Conservation (phyloP, 805 yeast species). For the Metschnikowia anglica region DNA sequence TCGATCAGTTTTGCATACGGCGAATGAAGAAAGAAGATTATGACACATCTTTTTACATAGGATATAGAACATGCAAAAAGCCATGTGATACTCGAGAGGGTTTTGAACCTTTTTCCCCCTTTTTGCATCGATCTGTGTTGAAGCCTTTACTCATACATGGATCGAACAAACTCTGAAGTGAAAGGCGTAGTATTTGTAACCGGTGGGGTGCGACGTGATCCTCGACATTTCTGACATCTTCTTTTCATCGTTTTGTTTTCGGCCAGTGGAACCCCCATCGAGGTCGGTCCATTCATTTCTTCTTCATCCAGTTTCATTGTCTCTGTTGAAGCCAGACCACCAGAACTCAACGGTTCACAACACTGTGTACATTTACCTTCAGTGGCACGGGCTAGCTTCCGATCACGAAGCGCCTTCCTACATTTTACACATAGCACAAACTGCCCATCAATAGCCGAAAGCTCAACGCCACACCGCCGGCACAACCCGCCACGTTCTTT, state of each 20-base stretch:
- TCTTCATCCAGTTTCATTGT: background rate
- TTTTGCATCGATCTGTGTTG: too few species aligned
- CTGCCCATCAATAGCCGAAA: constrained; percentile 1
- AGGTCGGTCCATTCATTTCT: background rate
- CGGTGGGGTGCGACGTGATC: background rate
- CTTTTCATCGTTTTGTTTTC: background rate
- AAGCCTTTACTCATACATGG: constrained; percentile 5
- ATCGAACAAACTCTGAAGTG: constrained; percentile 5
- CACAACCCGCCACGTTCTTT: constrained; percentile 10
- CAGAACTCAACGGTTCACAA: constrained; percentile 2
- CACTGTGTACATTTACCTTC: constrained; percentile 9
- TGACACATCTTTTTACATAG: too few species aligned
- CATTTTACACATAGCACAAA: constrained; percentile 8
- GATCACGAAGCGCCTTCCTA: constrained; percentile 5
- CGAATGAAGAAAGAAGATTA: too few species aligned
- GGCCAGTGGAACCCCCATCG: too few species aligned
- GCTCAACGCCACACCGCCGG: constrained; percentile 7
- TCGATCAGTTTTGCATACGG: constrained; percentile 12
- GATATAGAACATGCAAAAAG: too few species aligned
- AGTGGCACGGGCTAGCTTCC: constrained; percentile 4
- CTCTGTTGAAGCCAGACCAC: background rate
- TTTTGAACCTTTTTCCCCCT: too few species aligned
- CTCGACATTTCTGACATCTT: constrained; percentile 4
- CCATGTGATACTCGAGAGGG: too few species aligned
- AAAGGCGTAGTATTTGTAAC: constrained; percentile 1